Evolutionary conservation across 805 yeast species (phyloP).

Genomic region (Spathaspora arborariae): DNA sequence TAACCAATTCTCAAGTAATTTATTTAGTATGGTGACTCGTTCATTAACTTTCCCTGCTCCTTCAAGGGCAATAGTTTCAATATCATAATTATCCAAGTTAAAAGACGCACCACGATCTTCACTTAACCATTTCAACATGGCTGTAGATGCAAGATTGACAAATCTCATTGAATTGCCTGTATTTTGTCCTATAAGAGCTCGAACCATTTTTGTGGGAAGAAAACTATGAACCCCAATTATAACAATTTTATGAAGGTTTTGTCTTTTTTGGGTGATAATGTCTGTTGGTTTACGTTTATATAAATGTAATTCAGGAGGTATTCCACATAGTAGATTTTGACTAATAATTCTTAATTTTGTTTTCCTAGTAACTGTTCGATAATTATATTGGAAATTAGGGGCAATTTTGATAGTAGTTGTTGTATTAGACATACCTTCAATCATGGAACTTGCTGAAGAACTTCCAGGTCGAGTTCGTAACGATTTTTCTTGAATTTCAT

Average conservation of each 20-base stretch:
- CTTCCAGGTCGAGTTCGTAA: slow-evolving; percentile 10
- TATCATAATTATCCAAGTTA: slow-evolving; percentile 15
- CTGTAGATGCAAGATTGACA: slow-evolving; percentile 25
- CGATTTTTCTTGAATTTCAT: slow-evolving; percentile 30
- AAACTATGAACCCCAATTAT: slow-evolving; percentile 38
- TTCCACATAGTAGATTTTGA: slow-evolving; percentile 19
- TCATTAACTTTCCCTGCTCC: slow-evolving; percentile 32
- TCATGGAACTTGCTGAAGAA: slow-evolving; percentile 2
- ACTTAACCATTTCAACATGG: slow-evolving; percentile 26
- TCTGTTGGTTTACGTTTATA: slow-evolving; percentile 13
- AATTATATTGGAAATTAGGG: slow-evolving; percentile 21
- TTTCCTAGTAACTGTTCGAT: slow-evolving; percentile 18
- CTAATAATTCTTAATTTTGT: slow-evolving; percentile 22
- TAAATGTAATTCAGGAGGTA: slow-evolving; percentile 23
- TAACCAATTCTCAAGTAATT: slow-evolving; percentile 32
- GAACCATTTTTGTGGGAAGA: slow-evolving; percentile 37
- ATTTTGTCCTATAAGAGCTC: slow-evolving; percentile 30
- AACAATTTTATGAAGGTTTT: slow-evolving; percentile 19
- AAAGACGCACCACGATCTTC: slow-evolving; percentile 7
- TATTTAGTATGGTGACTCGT: slow-evolving; percentile 21
- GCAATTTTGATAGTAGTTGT: slow-evolving; percentile 2
- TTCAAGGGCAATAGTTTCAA: slow-evolving; percentile 37
- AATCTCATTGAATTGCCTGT: slow-evolving; percentile 32
- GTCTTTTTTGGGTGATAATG: slow-evolving; percentile 6
- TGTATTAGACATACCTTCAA: background rate